phyloP scores from a whole-genome alignment of 23 red algal genomes.

The Gracilaria domingensis region DNA sequence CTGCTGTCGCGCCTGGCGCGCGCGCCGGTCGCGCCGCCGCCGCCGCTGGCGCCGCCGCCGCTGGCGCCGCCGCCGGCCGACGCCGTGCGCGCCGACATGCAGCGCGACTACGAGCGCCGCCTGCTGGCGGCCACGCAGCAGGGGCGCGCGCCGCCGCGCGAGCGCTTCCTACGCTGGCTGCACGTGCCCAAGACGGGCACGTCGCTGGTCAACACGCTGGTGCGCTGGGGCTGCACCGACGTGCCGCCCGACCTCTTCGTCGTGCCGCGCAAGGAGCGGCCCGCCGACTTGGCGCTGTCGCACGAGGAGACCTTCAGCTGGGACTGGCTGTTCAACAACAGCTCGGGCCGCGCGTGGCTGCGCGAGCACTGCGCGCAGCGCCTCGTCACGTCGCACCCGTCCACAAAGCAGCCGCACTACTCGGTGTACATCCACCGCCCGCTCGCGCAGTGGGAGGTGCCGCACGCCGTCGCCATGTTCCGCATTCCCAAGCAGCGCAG shows the following conservation, averaged over 20 bases:
- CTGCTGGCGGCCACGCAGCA: too few relatives aligned
- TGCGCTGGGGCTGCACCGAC: conserved; percentile 60
- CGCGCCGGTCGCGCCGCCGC: neutral
- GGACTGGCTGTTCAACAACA: conserved; percentile 61
- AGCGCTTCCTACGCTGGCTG: conserved; percentile 43
- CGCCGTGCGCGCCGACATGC: too few relatives aligned
- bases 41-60: too few relatives aligned
- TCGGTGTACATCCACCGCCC: conserved; percentile 45
- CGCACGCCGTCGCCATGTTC: conserved; percentile 48
- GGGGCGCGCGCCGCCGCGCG: neutral
- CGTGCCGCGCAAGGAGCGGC: conserved; percentile 39
- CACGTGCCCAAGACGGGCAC: conserved; percentile 73
- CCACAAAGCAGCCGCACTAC: conserved; percentile 15
- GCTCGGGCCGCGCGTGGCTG: conserved; percentile 47
- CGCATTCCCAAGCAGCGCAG: conserved; percentile 45
- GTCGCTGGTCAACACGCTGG: conserved; percentile 61
- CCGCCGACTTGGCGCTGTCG: conserved; percentile 7
- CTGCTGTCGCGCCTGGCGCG: neutral
- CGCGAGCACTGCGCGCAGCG: conserved; percentile 25
- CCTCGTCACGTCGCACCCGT: conserved; percentile 24
- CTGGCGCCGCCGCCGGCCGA: neutral
- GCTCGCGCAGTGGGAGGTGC: conserved; percentile 9
- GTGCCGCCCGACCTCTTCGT: conserved; percentile 44
- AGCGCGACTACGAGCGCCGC: too few relatives aligned
- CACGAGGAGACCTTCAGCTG: conserved; percentile 22